Conservation (phyloP, 2,329 filamentous ascomycete species). For the Graphium sp. region DNA sequence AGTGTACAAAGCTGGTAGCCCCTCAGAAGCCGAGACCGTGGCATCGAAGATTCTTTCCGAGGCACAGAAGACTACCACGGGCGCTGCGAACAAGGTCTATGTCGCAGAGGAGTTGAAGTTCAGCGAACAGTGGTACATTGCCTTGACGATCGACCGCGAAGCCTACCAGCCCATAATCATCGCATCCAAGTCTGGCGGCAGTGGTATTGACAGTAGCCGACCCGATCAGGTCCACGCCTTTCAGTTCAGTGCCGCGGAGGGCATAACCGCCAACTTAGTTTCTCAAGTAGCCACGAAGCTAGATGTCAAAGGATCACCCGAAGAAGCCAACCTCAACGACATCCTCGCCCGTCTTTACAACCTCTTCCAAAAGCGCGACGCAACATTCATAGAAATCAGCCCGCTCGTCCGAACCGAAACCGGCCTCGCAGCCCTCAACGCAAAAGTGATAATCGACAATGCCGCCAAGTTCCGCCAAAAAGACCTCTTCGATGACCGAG, state of each 20-base stretch:
- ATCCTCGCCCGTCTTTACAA: constrained; percentile 10
- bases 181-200: constrained; percentile 12
- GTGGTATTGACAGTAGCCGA: constrained; percentile 8
- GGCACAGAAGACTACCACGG: too few species aligned
- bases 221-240: constrained; percentile 7
- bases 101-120: constrained; percentile 15
- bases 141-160: constrained; percentile 24
- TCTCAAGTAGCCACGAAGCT: constrained; percentile 6
- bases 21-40: constrained; percentile 7
- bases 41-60: constrained; percentile 11
- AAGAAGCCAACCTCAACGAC: constrained; percentile 6
- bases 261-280: constrained; percentile 11
- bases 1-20: constrained; percentile 5
- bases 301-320: too few species aligned
- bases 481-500: constrained; percentile 19
- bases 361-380: constrained; percentile 28
- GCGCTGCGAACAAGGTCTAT: too few species aligned
- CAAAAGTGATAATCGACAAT: constrained; percentile 29
- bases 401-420: constrained; percentile 14
- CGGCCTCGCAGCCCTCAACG: constrained; percentile 16
- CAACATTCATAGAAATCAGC: constrained; percentile 24
- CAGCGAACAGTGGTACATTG: constrained; percentile 19
- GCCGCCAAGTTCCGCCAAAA: constrained; percentile 22
- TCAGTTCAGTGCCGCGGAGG: constrained; percentile 10
- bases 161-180: constrained; percentile 18